These are phyloP conservation scores for Coprinopsis sp. DNA, from an alignment of 768 basidiomycete species.

Conservation along the genomic window DNA sequence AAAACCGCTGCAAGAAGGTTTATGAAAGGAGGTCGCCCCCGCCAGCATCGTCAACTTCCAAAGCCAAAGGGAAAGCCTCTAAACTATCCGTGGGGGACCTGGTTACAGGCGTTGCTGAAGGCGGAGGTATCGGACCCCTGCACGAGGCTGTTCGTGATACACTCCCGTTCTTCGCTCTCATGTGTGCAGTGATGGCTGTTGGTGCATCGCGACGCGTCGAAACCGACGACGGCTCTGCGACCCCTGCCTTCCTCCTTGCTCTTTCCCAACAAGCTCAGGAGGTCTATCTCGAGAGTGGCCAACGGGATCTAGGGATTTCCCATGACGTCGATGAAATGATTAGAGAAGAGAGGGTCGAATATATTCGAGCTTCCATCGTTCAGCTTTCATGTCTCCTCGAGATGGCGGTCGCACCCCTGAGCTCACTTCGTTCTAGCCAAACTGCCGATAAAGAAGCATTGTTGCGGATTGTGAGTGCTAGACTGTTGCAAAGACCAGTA, in stretches of 20 bases:
- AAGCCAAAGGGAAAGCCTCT: too few species aligned
- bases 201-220: constrained; percentile 34
- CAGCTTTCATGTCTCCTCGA: constrained; percentile 40
- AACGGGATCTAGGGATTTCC: not conserved
- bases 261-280: constrained; percentile 34
- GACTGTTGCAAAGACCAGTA: too few species aligned
- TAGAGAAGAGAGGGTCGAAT: constrained; percentile 41
- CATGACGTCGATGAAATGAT: constrained; percentile 8
- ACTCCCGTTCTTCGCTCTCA: constrained; percentile 53
- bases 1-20: too few species aligned
- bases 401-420: not conserved
- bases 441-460: too few species aligned
- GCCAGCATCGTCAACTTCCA: too few species aligned
- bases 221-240: constrained; percentile 9
- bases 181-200: constrained; percentile 55
- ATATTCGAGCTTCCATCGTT: constrained; percentile 53
- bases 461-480: too few species aligned
- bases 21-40: too few species aligned
- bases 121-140: not conserved
- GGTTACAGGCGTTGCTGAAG: too few species aligned
- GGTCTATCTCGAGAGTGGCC: constrained; percentile 31
- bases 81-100: too few species aligned
- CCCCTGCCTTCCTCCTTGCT: constrained; percentile 30
- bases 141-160: constrained; percentile 3
- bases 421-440: too few species aligned